Evolutionary conservation across 192 early-diverging fungal species (phyloP), one percentile per base, ranked within the genome.

Genomic region (Chytriomyces hyalinus): DNA sequence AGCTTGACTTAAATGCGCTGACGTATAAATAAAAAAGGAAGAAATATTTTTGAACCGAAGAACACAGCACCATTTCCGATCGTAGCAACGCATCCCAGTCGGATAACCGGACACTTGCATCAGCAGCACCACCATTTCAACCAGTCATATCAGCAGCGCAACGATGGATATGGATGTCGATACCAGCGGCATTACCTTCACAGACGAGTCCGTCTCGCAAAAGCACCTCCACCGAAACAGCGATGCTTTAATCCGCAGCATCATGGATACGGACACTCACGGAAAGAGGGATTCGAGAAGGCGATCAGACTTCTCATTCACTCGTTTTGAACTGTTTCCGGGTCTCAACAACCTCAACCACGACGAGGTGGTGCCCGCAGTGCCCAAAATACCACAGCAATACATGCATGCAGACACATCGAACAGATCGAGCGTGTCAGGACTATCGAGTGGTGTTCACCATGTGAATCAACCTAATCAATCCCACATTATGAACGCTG

Each of bases 201-300:
- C 36, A 36, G 36, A 36, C 36, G 36, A 36, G 36, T 36, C 36
- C 36, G 36, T 36, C 36, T 36, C 36, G 36, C 36, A 36, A 36
- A 36, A 36, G 36, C 11, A 46, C 4, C 65, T 67, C 13, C 4
- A 67, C 65, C 65, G 65, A 10, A 67, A 67, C 65, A 28, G 22
- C 13, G 65, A 67, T 46, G 17, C 43, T 46, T 67, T 67, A 28
- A 67, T 67, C 65, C 26, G 65, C 8, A 67, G 44, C 65, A 26
- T 67, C 43, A 36, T 67, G 43, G 65, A 67, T 17, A 6, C 20
- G 8, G 11, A 11, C 17, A 28, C 13, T 11, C 62, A 17, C 17
- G 62, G 62, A 17, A 11, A 64, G 17, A 28, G 20, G 17, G 62
- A 17, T 5, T 13, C 62, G 62, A 64, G 62, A 28, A 64, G 28